phyloP scores from a whole-genome alignment of 768 basidiomycete species.

The Xerocomellus dryophilus region DNA sequence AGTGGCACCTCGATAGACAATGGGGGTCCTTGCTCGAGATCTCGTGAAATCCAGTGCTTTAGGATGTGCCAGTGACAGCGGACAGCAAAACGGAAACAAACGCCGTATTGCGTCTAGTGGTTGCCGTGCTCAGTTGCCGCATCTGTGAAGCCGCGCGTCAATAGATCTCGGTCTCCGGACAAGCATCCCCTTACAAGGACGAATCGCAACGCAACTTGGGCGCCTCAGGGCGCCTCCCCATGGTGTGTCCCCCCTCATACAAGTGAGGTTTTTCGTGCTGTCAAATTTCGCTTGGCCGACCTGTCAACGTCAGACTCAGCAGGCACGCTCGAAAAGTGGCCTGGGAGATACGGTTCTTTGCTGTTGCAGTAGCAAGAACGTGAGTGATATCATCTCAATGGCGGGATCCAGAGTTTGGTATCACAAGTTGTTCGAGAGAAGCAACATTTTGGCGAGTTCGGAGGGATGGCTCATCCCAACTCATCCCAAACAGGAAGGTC shows the following conservation, averaged over 20 bases:
- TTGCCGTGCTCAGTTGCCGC: not conserved
- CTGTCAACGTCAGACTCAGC: not conserved
- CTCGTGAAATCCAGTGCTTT: not conserved
- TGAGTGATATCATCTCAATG: not conserved
- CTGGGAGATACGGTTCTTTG: not conserved
- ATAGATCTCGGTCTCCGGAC: too few species aligned
- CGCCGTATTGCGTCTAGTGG: not conserved
- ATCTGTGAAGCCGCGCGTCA: not conserved
- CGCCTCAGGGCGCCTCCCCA: too few species aligned
- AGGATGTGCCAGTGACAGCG: not conserved
- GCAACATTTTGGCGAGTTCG: not conserved
- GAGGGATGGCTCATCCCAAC: not conserved
- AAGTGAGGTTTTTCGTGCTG: not conserved
- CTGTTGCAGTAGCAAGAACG: not conserved
- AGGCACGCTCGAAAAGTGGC: not conserved
- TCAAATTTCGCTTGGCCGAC: not conserved
- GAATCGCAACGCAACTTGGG: too few species aligned
- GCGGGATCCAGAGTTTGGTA: not conserved
- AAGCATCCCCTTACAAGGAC: too few species aligned
- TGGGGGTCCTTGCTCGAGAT: not conserved
- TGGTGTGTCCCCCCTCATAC: not conserved
- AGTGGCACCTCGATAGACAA: not conserved
- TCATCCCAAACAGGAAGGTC: conserved; percentile 1
- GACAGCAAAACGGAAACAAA: not conserved
- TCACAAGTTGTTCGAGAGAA: not conserved